phyloP scores from a whole-genome alignment of 2,329 filamentous ascomycete species.

The Triangularia verruculosa region DNA sequence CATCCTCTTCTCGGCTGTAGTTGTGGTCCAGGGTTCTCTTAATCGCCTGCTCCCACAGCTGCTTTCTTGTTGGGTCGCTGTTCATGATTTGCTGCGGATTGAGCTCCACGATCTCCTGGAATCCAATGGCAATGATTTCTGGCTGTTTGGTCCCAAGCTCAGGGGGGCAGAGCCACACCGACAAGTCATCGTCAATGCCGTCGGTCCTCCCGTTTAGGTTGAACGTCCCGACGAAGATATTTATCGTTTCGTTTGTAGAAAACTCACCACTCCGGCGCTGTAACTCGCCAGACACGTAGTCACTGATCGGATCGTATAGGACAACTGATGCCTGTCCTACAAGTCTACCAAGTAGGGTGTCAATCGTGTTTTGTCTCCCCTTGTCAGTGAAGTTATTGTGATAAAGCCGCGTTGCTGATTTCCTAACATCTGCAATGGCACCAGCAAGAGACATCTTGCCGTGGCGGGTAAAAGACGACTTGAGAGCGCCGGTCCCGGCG shows the following conservation, averaged over 20 bases:
- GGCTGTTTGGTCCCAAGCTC: slow-evolving; percentile 61
- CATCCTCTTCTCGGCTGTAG: slow-evolving; percentile 60
- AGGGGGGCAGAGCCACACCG: slow-evolving; percentile 77
- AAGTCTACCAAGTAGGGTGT: slow-evolving; percentile 81
- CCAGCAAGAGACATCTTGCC: slow-evolving; percentile 96
- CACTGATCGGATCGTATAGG: slow-evolving; percentile 91
- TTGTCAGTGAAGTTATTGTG: slow-evolving; percentile 98
- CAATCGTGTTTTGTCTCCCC: slow-evolving; percentile 87
- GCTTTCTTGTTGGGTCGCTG: slow-evolving; percentile 82
- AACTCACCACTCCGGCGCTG: slow-evolving; percentile 66
- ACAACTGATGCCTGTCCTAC: slow-evolving; percentile 81
- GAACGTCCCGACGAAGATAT: slow-evolving; percentile 81
- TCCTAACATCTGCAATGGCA: slow-evolving; percentile 89
- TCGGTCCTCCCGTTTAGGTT: slow-evolving; percentile 88
- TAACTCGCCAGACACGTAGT: slow-evolving; percentile 79
- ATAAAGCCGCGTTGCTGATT: slow-evolving; percentile 89
- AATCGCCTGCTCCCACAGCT: slow-evolving; percentile 83
- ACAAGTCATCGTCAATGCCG: slow-evolving; percentile 75
- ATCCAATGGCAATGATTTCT: slow-evolving; percentile 84
- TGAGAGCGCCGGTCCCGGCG: slow-evolving; percentile 90
- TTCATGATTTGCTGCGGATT: slow-evolving; percentile 99
- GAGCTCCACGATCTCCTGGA: slow-evolving; percentile 97
- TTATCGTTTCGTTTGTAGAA: slow-evolving; percentile 69
- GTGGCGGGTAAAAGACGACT: slow-evolving; percentile 88
- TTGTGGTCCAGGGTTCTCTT: slow-evolving; percentile 71